Evolutionary conservation across 805 yeast genomes (phyloP).

Genomic region (Myxozyma monticola): DNA sequence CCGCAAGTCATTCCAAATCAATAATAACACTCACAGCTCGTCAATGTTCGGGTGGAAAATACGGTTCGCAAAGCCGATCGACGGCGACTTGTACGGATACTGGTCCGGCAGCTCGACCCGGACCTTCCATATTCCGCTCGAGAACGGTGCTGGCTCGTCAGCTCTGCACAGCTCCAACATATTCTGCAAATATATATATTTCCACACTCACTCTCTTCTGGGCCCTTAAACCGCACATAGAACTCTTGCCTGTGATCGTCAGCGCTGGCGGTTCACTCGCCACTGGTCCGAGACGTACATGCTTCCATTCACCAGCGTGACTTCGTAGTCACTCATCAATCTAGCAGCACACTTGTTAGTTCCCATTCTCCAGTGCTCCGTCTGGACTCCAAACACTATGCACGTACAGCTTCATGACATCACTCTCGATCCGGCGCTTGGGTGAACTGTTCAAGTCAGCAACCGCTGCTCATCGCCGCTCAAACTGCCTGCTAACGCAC

Average conservation of each 20-base stretch:
- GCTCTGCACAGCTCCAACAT: neutral
- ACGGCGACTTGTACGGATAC: constrained; percentile 93
- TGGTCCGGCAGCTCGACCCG: constrained; percentile 94
- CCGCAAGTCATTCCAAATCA: neutral
- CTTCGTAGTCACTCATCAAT: constrained; percentile 90
- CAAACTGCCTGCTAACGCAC: too few species aligned
- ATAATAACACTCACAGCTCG: constrained; percentile 47
- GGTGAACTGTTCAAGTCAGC: too few species aligned
- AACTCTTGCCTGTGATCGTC: constrained; percentile 64
- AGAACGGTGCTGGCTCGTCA: constrained; percentile 64
- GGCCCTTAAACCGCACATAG: constrained; percentile 81
- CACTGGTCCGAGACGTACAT: too few species aligned
- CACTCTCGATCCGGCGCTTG: constrained; percentile 83
- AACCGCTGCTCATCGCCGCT: too few species aligned
- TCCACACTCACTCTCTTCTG: constrained; percentile 54
- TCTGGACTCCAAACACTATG: neutral
- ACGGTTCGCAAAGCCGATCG: constrained; percentile 88
- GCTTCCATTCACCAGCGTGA: constrained; percentile 74
- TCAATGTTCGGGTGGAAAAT: constrained; percentile 96
- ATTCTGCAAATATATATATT: too few species aligned
- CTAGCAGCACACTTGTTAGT: constrained; percentile 36
- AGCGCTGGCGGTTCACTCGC: too few species aligned
- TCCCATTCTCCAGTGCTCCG: neutral
- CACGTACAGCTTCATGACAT: constrained; percentile 86
- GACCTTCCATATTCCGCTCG: constrained; percentile 84